Evolutionary conservation across 225 moss, liverwort and hornwort species (phyloP).

Genomic region (Polytrichum formosum): DNA sequence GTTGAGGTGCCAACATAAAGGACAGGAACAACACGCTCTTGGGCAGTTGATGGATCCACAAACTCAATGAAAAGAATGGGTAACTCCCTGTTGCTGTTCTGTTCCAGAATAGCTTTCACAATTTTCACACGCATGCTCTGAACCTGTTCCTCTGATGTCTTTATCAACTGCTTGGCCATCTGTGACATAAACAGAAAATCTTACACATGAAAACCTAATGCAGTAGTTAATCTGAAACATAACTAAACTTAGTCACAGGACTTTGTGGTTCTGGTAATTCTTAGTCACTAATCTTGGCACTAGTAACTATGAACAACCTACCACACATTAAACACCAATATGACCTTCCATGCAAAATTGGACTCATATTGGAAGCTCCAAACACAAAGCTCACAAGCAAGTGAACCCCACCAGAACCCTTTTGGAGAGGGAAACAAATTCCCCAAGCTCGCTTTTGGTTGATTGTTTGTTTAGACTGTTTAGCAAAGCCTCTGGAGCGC

Average conservation of each 20-base stretch:
- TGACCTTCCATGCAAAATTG: no score
- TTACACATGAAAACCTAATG: background rate
- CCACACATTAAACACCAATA: no score
- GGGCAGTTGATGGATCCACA: conserved; percentile 49
- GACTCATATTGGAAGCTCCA: background rate
- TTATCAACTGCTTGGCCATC: conserved; percentile 28
- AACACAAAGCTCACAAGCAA: background rate
- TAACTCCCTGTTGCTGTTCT: conserved; percentile 12
- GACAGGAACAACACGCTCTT: conserved; percentile 43
- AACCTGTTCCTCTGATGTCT: conserved; percentile 30
- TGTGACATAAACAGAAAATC: conserved; percentile 6
- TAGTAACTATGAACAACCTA: no score
- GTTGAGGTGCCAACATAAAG: conserved; percentile 31
- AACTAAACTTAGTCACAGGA: no score
- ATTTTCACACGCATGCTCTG: conserved; percentile 35
- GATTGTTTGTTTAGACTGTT: conserved; percentile 46
- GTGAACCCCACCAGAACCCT: conserved; percentile 30
- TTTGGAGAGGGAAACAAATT: conserved; percentile 52
- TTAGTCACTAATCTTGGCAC: no score
- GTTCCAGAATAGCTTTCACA: conserved; percentile 32
- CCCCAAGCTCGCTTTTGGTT: conserved; percentile 56
- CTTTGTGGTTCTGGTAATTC: no score
- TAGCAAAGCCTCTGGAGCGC: conserved; percentile 37
- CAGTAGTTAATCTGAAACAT: no score
- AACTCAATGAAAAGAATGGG: conserved; percentile 37